phyloP scores from a whole-genome alignment of 202 grass and related monocot genomes.

The Cymbopogon flexuosus region DNA sequence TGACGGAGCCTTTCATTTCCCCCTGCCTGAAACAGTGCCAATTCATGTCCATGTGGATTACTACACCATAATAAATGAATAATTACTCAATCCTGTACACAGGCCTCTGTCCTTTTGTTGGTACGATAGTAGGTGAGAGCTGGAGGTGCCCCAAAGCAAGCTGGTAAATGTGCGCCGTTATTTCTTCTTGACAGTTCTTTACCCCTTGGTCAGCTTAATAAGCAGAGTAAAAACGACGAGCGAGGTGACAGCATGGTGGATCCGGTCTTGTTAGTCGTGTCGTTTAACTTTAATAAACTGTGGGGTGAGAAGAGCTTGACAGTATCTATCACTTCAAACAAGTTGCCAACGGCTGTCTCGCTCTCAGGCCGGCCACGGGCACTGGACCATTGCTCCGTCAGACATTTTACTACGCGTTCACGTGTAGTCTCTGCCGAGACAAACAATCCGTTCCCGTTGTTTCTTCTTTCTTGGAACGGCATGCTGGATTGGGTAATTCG shows the following conservation, averaged over 20 bases:
- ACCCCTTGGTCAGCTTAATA: background rate
- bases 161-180: background rate
- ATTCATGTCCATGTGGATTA: too few species aligned
- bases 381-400: conserved; percentile 5
- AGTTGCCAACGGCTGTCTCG: conserved; percentile 32
- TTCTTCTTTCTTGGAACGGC: background rate
- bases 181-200: background rate
- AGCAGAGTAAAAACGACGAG: background rate
- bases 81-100: conserved; percentile 13
- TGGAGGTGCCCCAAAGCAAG: background rate
- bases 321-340: conserved; percentile 35
- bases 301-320: background rate
- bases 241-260: background rate
- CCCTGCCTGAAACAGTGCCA: too few species aligned
- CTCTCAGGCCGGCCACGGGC: background rate
- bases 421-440: background rate
- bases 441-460: background rate
- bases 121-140: background rate
- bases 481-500: background rate
- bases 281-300: background rate
- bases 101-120: background rate
- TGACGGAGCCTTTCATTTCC: too few species aligned
- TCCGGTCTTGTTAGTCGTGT: conserved; percentile 20
- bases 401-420: conserved; percentile 1
- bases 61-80: background rate